Conservation (phyloP, 352 stramenopile species). For the Phytopythium boreale region DNA sequence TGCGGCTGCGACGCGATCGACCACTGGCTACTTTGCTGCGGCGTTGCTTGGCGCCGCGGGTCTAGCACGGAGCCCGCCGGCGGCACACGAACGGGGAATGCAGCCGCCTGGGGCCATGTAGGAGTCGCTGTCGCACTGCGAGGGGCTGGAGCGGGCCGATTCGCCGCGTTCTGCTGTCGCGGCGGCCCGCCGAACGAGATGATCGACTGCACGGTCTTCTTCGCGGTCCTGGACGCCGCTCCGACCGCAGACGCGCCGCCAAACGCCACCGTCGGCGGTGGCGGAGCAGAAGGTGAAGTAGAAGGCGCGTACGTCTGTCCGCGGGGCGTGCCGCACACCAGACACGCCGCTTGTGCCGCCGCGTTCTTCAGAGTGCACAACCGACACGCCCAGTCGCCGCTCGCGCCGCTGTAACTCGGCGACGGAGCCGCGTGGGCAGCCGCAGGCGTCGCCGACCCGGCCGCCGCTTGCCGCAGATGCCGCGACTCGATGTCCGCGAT, state of each 20-base stretch:
- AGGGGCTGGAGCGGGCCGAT: no score
- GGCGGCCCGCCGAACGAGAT: conserved; percentile 46
- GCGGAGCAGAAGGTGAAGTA: background rate
- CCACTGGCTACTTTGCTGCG: background rate
- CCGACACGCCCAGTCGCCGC: conserved; percentile 31
- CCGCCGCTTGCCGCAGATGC: conserved; percentile 23
- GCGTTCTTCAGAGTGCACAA: conserved; percentile 70
- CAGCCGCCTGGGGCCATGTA: background rate
- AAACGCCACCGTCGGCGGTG: no score
- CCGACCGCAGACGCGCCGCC: background rate
- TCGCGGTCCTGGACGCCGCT: conserved; percentile 4
- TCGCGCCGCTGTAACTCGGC: background rate
- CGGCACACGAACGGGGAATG: no score
- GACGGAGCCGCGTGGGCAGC: conserved; percentile 1
- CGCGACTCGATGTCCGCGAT: conserved; percentile 60
- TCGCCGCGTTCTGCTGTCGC: background rate
- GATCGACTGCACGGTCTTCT: conserved; percentile 57
- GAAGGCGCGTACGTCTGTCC: conserved; percentile 23
- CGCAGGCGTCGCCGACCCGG: conserved; percentile 4
- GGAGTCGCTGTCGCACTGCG: background rate
- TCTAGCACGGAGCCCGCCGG: no score
- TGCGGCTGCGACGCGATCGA: conserved; percentile 9
- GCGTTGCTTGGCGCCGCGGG: background rate
- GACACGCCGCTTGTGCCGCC: conserved; percentile 26
- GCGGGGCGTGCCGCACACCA: conserved; percentile 49